Percentiles rank a stretch among this genome's conserved stretches.
These are phyloP conservation scores for Termitomyces sp. DNA, from an alignment of 768 basidiomycete species.

Conservation along the genomic window DNA sequence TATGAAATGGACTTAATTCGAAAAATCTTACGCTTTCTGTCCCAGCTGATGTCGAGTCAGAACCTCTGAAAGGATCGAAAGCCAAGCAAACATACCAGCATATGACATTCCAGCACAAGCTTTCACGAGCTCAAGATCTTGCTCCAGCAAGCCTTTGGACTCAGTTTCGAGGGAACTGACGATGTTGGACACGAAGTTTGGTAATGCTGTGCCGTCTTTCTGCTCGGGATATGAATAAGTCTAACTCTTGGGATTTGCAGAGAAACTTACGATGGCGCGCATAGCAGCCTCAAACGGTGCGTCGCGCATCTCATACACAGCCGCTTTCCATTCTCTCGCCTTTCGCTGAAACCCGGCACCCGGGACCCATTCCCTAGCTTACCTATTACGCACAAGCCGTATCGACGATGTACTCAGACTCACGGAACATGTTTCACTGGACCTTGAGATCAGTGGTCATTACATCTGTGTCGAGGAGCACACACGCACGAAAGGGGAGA, in stretches of 20 bases:
- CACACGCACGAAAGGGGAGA: constrained; percentile 34
- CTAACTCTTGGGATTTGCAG: background rate
- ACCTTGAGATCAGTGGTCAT: background rate
- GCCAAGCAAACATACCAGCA: constrained; percentile 23
- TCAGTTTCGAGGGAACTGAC: constrained; percentile 19
- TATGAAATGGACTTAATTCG: background rate
- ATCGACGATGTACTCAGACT: constrained; percentile 7
- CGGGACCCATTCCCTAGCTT: constrained; percentile 42
- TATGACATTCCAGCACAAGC: constrained; percentile 35
- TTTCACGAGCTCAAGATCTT: constrained; percentile 27
- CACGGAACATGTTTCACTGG: constrained; percentile 49
- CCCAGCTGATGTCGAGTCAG: constrained; percentile 25
- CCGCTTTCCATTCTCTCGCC: constrained; percentile 45
- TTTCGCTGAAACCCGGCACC: constrained; percentile 48
- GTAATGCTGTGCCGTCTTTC: constrained; percentile 27
- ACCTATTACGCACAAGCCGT: background rate
- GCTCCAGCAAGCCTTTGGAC: constrained; percentile 14
- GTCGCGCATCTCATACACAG: constrained; percentile 46
- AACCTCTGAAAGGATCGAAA: background rate
- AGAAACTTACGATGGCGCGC: constrained; percentile 31
- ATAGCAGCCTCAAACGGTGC: constrained; percentile 35
- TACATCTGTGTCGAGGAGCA: background rate
- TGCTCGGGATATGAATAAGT: constrained; percentile 6
- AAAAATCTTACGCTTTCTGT: constrained; percentile 34
- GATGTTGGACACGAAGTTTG: constrained; percentile 33